Base-by-base conservation (phyloP, 495 filamentous ascomycete species). In the Copromyces sp. region DNA sequence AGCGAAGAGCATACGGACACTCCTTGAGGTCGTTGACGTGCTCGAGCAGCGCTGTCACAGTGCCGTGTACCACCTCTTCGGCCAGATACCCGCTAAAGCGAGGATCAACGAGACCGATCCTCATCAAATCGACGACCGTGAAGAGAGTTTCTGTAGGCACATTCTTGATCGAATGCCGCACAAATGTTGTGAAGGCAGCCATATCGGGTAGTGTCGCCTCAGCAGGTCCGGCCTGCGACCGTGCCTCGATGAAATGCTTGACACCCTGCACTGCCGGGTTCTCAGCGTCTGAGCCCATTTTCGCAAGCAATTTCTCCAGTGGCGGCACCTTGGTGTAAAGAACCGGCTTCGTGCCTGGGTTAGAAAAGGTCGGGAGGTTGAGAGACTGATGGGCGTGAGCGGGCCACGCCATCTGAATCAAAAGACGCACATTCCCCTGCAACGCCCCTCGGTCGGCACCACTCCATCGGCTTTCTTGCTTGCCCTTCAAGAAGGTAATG, bases 21-120 rank as follows among this genome's bases (percentile, higher is more conserved):
- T 81, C 77, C 9, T 78, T 11, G 3, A 84, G 78, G 4, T 81
- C 74, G 68, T 86, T 88, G 41, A 90, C 83, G 70, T 89, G 86
- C 9, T 85, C 77, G 39, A 98, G 82, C 7, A 97, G 76, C 11
- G 89, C 82, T 70, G 87, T 76, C 29, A 97, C 82, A 16, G 92
- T 93, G 53, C 79, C 76, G 73, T 91, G 90, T 41, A 83, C 80
- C 37, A 82, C 53, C 77, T 97, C 92, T 81, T 95, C 91, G 16
- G 93, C 94, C 73, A 93, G 94, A 81, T 89, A 95, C 72, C 92
- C 90, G 76, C 92, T 92, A n/a, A 97, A 84, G n/a, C 95, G 88
- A 32, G 90, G 84, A 75, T 99, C 95, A 7, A 91, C 84, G 61
- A 96, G 87, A 9, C 91, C 87, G 71, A 91, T 86, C 9, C 95